Evolutionary conservation across 2,329 filamentous ascomycete genomes (phyloP).

Genomic region (Alternaria angustiovoidea): DNA sequence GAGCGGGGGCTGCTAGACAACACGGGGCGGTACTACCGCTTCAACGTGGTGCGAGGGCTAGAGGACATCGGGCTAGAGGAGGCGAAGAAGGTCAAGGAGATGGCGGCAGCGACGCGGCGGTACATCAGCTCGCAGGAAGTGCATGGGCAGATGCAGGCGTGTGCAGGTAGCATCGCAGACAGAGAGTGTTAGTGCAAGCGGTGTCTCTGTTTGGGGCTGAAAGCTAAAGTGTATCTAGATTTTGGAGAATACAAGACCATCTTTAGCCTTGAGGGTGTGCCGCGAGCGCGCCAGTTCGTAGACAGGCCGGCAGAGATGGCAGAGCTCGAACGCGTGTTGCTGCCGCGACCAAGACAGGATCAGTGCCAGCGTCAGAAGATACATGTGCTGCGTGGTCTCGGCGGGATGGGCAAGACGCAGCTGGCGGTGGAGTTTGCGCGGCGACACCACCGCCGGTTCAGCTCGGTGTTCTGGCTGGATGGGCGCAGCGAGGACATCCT

Average conservation of each 20-base stretch:
- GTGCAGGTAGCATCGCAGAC: slow-evolving; percentile 20
- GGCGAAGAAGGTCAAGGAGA: slow-evolving; percentile 22
- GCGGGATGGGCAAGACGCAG: too few species aligned
- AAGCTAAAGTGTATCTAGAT: slow-evolving; percentile 4
- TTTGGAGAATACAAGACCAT: slow-evolving; percentile 12
- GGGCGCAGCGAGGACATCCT: too few species aligned
- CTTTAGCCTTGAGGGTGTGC: slow-evolving; percentile 25
- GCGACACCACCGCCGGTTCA: too few species aligned
- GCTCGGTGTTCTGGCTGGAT: too few species aligned
- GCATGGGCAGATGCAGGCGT: slow-evolving; percentile 30
- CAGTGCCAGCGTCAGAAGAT: too few species aligned
- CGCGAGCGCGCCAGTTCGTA: too few species aligned
- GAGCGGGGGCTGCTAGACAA: too few species aligned
- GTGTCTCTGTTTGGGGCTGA: too few species aligned
- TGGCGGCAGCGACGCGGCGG: slow-evolving; percentile 26
- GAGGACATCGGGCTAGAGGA: slow-evolving; percentile 35
- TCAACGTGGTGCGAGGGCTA: too few species aligned
- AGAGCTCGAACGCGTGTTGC: slow-evolving; percentile 5
- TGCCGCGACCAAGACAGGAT: too few species aligned
- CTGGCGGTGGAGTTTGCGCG: too few species aligned
- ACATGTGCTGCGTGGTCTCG: slow-evolving; percentile 28
- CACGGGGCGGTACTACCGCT: too few species aligned
- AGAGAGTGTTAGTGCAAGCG: slow-evolving; percentile 17
- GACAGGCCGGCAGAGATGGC: slow-evolving; percentile 24
- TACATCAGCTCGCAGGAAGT: slow-evolving; percentile 31